Base-by-base conservation (phyloP, 257 asterid species). In the Phtheirospermum japonicum region DNA sequence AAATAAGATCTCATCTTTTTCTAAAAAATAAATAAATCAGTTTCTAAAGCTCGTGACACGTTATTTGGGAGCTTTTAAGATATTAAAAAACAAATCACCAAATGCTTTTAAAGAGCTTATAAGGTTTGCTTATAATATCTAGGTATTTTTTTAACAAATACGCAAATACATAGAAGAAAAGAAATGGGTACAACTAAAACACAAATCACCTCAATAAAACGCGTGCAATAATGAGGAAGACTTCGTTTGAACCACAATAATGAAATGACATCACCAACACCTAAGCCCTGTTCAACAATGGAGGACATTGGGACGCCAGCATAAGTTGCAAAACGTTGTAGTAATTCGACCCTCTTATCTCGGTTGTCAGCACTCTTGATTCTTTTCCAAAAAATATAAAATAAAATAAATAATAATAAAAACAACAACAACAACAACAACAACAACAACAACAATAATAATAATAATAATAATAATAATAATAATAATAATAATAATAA, bases 341-440 rank as follows among this genome's bases (percentile, higher is more conserved):
- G 83, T 53, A 93, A 66, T 65, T 89, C 97, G 58, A 93, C 99
- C 71, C 99, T 93, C 85, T 89, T 85, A 64, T 93, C 99, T 78
- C 97, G 87, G 87, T 93, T 93, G 94, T 93, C 99, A 37, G 92
- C 86, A 77, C 95, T 85, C 97, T 93, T 93, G 83, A 93, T 80
- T 80, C 99, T 93, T 61, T 78, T 54, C 37, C 8, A 33, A 71
- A 72, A 50, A 59, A 53, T 2, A 19, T 70, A n/a, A n/a, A n/a
- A n/a, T n/a, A n/a, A n/a, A n/a, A n/a, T n/a, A n/a, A n/a, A n/a
- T n/a, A n/a, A n/a, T n/a, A n/a, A n/a, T n/a, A n/a, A n/a, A n/a
- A n/a, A n/a, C n/a, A n/a, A n/a, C n/a, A n/a, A n/a, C n/a, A n/a
- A n/a, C n/a, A n/a, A n/a, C n/a, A n/a, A n/a, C n/a, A n/a, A n/a